Base-by-base conservation (phyloP, 2,329 filamentous ascomycete species). In the Tetracladium maxilliforme region DNA sequence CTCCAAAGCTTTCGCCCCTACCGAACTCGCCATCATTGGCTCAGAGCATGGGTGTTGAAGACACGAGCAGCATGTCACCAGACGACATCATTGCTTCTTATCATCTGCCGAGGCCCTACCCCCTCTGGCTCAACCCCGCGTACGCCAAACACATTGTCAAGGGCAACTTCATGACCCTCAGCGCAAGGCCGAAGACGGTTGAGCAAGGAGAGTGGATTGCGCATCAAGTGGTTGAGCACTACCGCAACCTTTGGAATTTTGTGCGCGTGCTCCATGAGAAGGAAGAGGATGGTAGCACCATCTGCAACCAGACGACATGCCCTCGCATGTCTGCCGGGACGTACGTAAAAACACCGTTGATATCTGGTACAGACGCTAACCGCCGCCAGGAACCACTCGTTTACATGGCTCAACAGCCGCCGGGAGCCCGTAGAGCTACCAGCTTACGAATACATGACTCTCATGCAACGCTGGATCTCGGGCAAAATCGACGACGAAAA, bases 381-480 rank as follows among this genome's bases (percentile, higher is more conserved):
- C n/a, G 19, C 17, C 14, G 25, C 10, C 27, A 74, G 68, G n/a
- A 92, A 90, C 42, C 78, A 92, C 51, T 92, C 83, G 14, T 95
- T 93, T 51, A 94, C 86, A 24, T 95, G 87, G 87, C 69, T 95
- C 27, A 92, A 94, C 52, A 75, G 76, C 36, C 75, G 81, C 41
- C 73, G 78, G 39, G 76, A 83, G 45, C 84, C 87, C 8, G 84
- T 92, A 35, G 87, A 92, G 52, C 78, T 95, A 21, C 84, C 87
- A 4, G 87, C 87, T 6, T 75, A 75, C 33, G 84, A 92, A 50
- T 95, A 95, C 56, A 90, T 94, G 56, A 83, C 82, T 37, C 71
- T 93, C 14, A 92, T 95, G 49, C 86, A 94, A 55, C 82, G 87
- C 44, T 95, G 87, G 86, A 92, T 95, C 47, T 80, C 82, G 16